phyloP scores from a whole-genome alignment of 2,329 filamentous ascomycete genomes.

The Pseudonectria buxi region DNA sequence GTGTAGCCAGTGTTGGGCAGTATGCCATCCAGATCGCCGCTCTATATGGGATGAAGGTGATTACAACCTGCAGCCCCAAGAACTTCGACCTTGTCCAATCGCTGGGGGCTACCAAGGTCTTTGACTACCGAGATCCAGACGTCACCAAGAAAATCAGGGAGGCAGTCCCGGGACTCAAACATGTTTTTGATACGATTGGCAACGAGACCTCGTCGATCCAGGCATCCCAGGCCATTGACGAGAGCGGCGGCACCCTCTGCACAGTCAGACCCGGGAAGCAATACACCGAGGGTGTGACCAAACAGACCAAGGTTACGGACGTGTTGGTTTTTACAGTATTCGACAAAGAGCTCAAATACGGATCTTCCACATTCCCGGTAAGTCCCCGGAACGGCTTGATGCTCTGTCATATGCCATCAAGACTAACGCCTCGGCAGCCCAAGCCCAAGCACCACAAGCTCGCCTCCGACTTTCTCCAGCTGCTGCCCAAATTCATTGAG shows the following conservation, averaged over 20 bases:
- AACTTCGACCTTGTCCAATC: conserved; percentile 26
- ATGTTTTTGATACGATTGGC: conserved; percentile 39
- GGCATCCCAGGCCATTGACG: conserved; percentile 24
- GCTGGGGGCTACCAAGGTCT: conserved; percentile 28
- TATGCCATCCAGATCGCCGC: conserved; percentile 32
- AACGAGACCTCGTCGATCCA: conserved; percentile 26
- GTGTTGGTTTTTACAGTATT: conserved; percentile 39
- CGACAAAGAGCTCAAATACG: conserved; percentile 32
- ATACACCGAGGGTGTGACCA: conserved; percentile 28
- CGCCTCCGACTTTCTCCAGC: conserved; percentile 29
- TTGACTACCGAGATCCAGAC: conserved; percentile 33
- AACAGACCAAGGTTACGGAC: conserved; percentile 29
- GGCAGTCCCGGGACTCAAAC: conserved; percentile 25
- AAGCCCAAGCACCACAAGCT: conserved; percentile 31
- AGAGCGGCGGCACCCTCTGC: conserved; percentile 26
- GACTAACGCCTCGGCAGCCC: conserved; percentile 17
- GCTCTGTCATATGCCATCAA: neutral
- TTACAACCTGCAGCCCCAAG: conserved; percentile 29
- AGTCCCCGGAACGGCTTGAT: conserved; percentile 3
- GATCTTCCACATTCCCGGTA: conserved; percentile 30
- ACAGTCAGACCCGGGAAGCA: conserved; percentile 36
- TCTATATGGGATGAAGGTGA: conserved; percentile 24
- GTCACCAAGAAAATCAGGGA: conserved; percentile 29
- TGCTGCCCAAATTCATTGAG: conserved; percentile 27
- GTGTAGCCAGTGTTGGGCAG: conserved; percentile 30